Evolutionary conservation across 2,329 filamentous ascomycete genomes (phyloP).

Genomic region (Claviceps sp.): DNA sequence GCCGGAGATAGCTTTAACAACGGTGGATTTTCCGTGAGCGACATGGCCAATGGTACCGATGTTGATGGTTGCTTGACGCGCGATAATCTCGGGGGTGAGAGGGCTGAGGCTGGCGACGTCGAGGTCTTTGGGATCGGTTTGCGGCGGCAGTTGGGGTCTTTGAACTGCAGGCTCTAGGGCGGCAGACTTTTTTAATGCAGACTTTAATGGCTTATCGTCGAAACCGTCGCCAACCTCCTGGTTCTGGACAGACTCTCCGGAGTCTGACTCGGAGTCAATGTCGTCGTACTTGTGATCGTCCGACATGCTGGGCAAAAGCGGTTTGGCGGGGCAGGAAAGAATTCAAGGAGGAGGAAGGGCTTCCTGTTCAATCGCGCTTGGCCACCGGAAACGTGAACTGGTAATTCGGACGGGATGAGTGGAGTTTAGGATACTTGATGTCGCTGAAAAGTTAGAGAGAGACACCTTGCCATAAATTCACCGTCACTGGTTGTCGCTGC

Average conservation of each 20-base stretch:
- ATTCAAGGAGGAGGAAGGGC: neutral
- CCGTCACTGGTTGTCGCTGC: conserved; percentile 4
- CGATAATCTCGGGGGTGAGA: conserved; percentile 91
- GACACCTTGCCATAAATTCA: neutral
- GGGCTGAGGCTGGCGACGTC: conserved; percentile 71
- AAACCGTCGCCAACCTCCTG: conserved; percentile 43
- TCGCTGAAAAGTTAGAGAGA: neutral
- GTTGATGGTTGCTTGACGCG: conserved; percentile 95
- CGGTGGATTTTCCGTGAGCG: conserved; percentile 96
- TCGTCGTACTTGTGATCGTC: conserved; percentile 55
- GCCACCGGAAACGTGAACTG: neutral
- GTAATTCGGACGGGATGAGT: neutral
- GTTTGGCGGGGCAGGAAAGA: conserved; percentile 16
- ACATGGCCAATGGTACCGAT: conserved; percentile 98
- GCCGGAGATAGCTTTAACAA: conserved; percentile 97
- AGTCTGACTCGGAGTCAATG: conserved; percentile 58
- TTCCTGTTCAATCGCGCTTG: neutral
- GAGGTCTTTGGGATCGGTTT: conserved; percentile 83
- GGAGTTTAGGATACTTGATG: neutral
- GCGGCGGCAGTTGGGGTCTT: conserved; percentile 54
- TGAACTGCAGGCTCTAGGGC: conserved; percentile 42
- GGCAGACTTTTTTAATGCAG: conserved; percentile 65
- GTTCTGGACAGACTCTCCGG: conserved; percentile 50
- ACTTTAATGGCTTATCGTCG: conserved; percentile 61
- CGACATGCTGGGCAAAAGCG: conserved; percentile 29